Base-by-base conservation (phyloP, 192 early-diverging fungal species). In the Dispira simplex region DNA sequence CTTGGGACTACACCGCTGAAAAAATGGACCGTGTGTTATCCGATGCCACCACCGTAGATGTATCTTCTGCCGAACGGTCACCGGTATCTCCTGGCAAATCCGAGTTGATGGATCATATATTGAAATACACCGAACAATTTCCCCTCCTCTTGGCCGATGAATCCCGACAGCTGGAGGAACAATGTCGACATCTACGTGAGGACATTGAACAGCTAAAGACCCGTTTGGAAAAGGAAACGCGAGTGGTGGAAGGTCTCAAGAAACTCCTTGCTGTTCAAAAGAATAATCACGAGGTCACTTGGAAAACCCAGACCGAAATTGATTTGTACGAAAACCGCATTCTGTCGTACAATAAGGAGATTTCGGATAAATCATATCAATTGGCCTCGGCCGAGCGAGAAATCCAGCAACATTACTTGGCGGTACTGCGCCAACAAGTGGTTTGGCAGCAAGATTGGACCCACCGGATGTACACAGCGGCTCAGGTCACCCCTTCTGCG, bases 301-400 rank as follows among this genome's bases (percentile, higher is more conserved):
- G 59, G 59, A 44, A 62, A 39, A 62, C 59, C 12, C 59, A 62
- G n/a, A 14, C 44, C 3, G 59, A 62, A 44, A 62, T 62, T 43
- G 44, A 44, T 39, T 45, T 62, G 59, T 62, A 45, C 59, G 59
- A 62, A 39, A 62, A 62, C 44, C 59, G 59, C 16, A 44, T 62
- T 11, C 59, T 62, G 4, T 62, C 59, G 43, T 39, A 46, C 8
- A 62, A 62, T n/a, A 62, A 62, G 59, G 59, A 62, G 18, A 45
- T 45, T 8, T n/a, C 23, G 18, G 59, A 62, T 21, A 62, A 62
- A 45, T n/a, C 26, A 20, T 25, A 62, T 8, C 39, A 46, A 4
- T 8, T 44, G 20, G 44, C 46, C 16, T 11, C 16, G 0, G 3
- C 23, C 16, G 43, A 32, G 44, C 23, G n/a, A 11, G 43, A 62